Evolutionary conservation across 1,139 yeast genomes (phyloP).

Genomic region (Yamadazyma oceani): DNA sequence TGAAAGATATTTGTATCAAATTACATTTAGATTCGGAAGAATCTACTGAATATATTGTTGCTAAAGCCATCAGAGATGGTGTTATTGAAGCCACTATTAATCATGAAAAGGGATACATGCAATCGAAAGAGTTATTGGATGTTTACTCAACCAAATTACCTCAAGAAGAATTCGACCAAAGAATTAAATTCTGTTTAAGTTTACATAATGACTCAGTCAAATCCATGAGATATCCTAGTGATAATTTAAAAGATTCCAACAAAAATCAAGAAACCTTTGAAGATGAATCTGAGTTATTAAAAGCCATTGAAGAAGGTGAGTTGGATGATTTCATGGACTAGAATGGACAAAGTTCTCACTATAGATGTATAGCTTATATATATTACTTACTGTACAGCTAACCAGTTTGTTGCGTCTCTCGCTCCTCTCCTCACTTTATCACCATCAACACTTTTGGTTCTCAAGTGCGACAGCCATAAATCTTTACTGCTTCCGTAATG

Average conservation of each 20-base stretch:
- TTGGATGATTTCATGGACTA: constrained; percentile 52
- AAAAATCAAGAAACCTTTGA: constrained; percentile 36
- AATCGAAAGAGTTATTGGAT: constrained; percentile 82
- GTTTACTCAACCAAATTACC: constrained; percentile 88
- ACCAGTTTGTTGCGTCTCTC: not conserved
- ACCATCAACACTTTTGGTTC: too few relatives aligned
- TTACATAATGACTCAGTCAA: constrained; percentile 91
- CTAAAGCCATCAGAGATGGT: constrained; percentile 96
- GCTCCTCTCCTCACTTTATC: too few relatives aligned
- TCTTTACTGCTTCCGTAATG: constrained; percentile 1
- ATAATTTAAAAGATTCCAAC: constrained; percentile 25
- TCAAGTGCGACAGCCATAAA: too few relatives aligned
- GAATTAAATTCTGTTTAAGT: constrained; percentile 88
- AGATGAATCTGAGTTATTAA: constrained; percentile 46
- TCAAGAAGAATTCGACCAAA: constrained; percentile 84
- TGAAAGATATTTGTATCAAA: constrained; percentile 87
- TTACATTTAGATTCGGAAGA: constrained; percentile 92
- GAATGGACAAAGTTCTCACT: not conserved
- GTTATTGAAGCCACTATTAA: constrained; percentile 94
- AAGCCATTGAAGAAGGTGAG: constrained; percentile 51
- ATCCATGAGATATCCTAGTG: constrained; percentile 88
- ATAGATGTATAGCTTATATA: not conserved
- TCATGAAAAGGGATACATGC: constrained; percentile 90
- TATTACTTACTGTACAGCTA: not conserved
- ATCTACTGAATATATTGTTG: constrained; percentile 93